phyloP scores from a whole-genome alignment of 129 eudicot genomes.

The Chrysanthemum makinoi region DNA sequence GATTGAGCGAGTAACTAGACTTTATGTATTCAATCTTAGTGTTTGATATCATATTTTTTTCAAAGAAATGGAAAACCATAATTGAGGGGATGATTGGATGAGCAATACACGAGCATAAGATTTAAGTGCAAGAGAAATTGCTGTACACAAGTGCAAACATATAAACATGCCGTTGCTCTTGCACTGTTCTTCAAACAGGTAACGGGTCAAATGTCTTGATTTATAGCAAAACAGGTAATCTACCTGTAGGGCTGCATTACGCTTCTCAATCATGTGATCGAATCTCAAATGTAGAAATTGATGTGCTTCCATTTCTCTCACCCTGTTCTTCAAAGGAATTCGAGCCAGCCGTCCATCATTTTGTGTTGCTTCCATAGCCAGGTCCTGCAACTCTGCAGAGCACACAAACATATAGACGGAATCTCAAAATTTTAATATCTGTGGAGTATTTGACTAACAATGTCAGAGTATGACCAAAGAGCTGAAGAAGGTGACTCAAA shows the following conservation, averaged over 20 bases:
- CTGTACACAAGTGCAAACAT: too few relatives aligned
- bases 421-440: background rate
- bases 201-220: background rate
- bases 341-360: slow-evolving; percentile 81
- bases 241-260: slow-evolving; percentile 49
- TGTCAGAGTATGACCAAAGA: too few relatives aligned
- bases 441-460: background rate
- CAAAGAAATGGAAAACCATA: too few relatives aligned
- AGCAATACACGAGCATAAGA: too few relatives aligned
- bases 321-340: slow-evolving; percentile 52
- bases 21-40: too few relatives aligned
- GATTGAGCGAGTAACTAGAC: background rate
- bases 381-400: slow-evolving; percentile 55
- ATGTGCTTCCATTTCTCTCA: slow-evolving; percentile 66
- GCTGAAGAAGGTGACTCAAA: too few relatives aligned
- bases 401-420: slow-evolving; percentile 2
- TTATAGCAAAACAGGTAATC: background rate
- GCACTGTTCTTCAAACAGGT: too few relatives aligned
- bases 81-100: too few relatives aligned
- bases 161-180: too few relatives aligned
- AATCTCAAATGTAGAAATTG: slow-evolving; percentile 45
- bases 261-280: slow-evolving; percentile 36
- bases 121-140: too few relatives aligned
- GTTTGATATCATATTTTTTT: too few relatives aligned
- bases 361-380: slow-evolving; percentile 56